These are phyloP conservation scores for Mentha longifolia DNA, from an alignment of 257 asterid genomes.

Conservation along the genomic window DNA sequence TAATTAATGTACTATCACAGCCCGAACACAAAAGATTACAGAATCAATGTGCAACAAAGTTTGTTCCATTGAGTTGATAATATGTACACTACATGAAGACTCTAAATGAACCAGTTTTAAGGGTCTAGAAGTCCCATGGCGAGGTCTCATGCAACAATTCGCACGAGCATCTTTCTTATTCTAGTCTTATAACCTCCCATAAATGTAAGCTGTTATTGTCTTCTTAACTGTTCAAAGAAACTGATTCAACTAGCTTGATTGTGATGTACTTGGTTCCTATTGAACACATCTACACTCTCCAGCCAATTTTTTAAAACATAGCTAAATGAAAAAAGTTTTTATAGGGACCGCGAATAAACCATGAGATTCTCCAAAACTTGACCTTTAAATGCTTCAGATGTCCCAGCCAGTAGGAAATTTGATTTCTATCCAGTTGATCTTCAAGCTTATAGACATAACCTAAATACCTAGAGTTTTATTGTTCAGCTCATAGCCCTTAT, in stretches of 20 bases:
- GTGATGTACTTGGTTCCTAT: background rate
- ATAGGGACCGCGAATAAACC: slow-evolving; percentile 7
- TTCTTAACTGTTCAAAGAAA: slow-evolving; percentile 15
- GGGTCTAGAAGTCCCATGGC: too few relatives aligned
- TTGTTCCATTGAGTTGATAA: too few relatives aligned
- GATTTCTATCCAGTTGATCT: slow-evolving; percentile 10
- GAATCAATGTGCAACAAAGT: too few relatives aligned
- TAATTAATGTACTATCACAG: too few relatives aligned
- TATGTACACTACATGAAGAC: too few relatives aligned
- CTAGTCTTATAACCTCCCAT: slow-evolving; percentile 7
- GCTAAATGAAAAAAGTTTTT: slow-evolving; percentile 10
- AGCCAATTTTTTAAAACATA: background rate
- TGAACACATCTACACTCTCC: background rate
- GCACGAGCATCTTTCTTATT: background rate
- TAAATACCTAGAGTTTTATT: slow-evolving; percentile 2
- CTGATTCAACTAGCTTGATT: background rate
- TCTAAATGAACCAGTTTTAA: too few relatives aligned
- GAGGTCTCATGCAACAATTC: background rate
- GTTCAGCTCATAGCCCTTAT: background rate
- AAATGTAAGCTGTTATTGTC: background rate
- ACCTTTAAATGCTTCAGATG: slow-evolving; percentile 6
- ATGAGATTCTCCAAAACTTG: slow-evolving; percentile 3
- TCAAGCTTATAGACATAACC: slow-evolving; percentile 8
- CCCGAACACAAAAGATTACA: too few relatives aligned
- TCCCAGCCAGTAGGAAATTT: background rate